Evolutionary conservation across 2,329 filamentous ascomycete species (phyloP).

Genomic region (Aureobasidium sp.): DNA sequence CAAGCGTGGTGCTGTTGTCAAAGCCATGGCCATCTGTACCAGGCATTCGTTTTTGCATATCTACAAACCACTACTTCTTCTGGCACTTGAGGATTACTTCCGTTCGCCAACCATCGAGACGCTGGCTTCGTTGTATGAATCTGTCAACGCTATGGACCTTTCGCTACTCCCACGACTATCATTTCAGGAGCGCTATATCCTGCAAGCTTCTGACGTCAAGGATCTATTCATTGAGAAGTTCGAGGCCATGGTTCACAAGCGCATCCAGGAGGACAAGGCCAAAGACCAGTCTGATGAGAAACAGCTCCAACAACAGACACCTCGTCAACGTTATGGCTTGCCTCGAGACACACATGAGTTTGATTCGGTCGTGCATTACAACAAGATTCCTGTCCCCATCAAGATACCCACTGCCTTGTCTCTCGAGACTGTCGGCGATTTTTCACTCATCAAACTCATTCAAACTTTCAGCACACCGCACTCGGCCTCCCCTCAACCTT

Average conservation of each 20-base stretch:
- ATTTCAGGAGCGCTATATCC: conserved; percentile 71
- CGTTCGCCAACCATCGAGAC: conserved; percentile 85
- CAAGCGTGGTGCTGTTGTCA: conserved; percentile 89
- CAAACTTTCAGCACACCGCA: conserved; percentile 86
- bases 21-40: conserved; percentile 98
- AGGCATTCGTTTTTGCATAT: conserved; percentile 96
- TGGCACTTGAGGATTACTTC: conserved; percentile 96
- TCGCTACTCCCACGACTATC: conserved; percentile 85
- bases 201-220: conserved; percentile 87
- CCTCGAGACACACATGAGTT: conserved; percentile 97
- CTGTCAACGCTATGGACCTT: conserved; percentile 94
- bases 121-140: conserved; percentile 77
- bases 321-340: conserved; percentile 55
- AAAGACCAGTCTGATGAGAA: conserved; percentile 19
- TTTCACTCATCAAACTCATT: conserved; percentile 93
- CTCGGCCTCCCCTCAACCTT: conserved; percentile 73
- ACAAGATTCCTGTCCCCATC: conserved; percentile 92
- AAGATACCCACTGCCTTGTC: conserved; percentile 91
- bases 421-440: conserved; percentile 94
- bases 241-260: conserved; percentile 82
- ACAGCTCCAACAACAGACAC: conserved; percentile 12
- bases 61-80: conserved; percentile 89
- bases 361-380: conserved; percentile 90
- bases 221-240: conserved; percentile 98
- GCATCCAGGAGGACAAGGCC: conserved; percentile 58